Evolutionary conservation across 805 yeast genomes (phyloP).

Genomic region (Saccharomycopsis fermentans): DNA sequence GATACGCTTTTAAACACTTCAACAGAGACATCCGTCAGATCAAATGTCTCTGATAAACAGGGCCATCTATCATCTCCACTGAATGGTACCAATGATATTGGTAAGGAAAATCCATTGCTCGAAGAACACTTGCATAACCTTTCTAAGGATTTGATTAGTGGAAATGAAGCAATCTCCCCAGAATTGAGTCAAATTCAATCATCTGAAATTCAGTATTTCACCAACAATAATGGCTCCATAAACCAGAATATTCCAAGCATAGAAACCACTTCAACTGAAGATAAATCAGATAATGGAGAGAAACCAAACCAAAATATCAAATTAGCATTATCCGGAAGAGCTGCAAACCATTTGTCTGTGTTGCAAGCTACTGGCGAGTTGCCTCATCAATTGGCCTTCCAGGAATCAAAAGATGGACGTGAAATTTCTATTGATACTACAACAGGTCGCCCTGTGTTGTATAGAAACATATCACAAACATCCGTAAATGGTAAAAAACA

Average conservation of each 20-base stretch:
- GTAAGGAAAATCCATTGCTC: not conserved
- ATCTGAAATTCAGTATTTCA: slow-evolving; percentile 14
- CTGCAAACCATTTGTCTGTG: slow-evolving; percentile 6
- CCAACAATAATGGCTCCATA: not conserved
- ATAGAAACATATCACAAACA: slow-evolving; percentile 54
- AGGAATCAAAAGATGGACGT: slow-evolving; percentile 43
- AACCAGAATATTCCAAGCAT: slow-evolving; percentile 3
- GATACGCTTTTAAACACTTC: not conserved
- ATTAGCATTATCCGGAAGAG: not conserved
- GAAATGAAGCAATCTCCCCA: slow-evolving; percentile 14
- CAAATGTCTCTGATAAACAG: not conserved
- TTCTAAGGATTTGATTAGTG: slow-evolving; percentile 17
- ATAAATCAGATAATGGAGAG: not conserved
- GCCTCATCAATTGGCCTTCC: slow-evolving; percentile 69
- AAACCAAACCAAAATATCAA: not conserved
- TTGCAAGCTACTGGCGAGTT: slow-evolving; percentile 15
- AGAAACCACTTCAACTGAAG: not conserved
- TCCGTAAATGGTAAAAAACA: slow-evolving; percentile 60
- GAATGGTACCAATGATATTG: not conserved
- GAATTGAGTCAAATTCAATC: slow-evolving; percentile 14
- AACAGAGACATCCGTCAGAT: not conserved
- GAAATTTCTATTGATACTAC: slow-evolving; percentile 50
- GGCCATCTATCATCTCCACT: not conserved
- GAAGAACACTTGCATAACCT: slow-evolving; percentile 16
- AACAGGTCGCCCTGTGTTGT: slow-evolving; percentile 64